Conservation (phyloP, 2,329 filamentous ascomycete species). For the Talaromyces atroroseus region DNA sequence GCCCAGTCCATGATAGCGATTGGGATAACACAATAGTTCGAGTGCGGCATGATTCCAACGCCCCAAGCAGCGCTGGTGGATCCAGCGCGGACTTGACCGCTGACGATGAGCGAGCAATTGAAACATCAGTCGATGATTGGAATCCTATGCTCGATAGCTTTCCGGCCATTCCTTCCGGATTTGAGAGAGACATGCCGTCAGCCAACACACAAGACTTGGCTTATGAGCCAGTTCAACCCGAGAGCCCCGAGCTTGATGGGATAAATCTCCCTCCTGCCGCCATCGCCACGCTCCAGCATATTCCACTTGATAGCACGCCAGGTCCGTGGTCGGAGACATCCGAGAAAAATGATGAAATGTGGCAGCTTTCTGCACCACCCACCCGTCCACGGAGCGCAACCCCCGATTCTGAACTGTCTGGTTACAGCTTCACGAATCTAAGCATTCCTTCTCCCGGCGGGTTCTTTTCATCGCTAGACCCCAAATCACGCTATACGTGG, state of each 20-base stretch:
- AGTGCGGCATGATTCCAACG: conserved; percentile 30
- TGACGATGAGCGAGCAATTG: conserved; percentile 35
- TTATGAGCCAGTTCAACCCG: conserved; percentile 13
- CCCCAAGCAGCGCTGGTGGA: conserved; percentile 22
- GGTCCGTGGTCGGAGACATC: conserved; percentile 37
- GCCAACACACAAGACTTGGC: conserved; percentile 17
- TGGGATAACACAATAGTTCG: conserved; percentile 50
- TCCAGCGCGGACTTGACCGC: conserved; percentile 21
- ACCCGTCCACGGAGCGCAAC: conserved; percentile 41
- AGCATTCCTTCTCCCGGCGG: conserved; percentile 88
- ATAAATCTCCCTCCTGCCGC: conserved; percentile 74
- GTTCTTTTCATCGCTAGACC: conserved; percentile 82
- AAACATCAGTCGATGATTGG: conserved; percentile 54
- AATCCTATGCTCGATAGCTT: conserved; percentile 39
- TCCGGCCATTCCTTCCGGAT: conserved; percentile 32
- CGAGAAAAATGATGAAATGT: conserved; percentile 56
- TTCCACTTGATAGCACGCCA: conserved; percentile 51
- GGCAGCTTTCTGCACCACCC: conserved; percentile 52
- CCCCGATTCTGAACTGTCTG: conserved; percentile 53
- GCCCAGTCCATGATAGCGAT: conserved; percentile 49
- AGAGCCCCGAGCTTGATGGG: conserved; percentile 39
- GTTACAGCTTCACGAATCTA: conserved; percentile 69
- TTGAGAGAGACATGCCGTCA: conserved; percentile 18
- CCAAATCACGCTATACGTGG: conserved; percentile 76
- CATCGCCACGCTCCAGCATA: conserved; percentile 71